Conservation (phyloP, 208 protist genomes). For the Wallacemonas sp. region DNA sequence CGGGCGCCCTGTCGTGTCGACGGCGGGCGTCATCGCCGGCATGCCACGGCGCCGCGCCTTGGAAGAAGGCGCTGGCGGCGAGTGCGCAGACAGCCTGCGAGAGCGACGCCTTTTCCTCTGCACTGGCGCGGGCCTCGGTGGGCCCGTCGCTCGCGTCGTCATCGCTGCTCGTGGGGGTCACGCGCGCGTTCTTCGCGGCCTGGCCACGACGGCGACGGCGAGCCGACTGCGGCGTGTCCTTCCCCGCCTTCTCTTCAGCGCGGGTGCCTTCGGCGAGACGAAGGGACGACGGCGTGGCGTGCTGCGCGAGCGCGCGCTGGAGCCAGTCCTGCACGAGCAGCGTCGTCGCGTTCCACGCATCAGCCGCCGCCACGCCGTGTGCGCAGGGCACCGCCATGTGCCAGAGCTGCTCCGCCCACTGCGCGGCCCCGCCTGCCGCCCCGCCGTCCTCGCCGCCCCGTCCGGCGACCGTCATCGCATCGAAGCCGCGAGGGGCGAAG, state of each 20-base stretch:
- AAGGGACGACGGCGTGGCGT: too few relatives aligned
- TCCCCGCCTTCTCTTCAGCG: background rate
- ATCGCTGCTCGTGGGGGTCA: constrained; percentile 2
- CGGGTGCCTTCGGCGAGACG: too few relatives aligned
- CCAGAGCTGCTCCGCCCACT: constrained; percentile 3
- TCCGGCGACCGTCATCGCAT: background rate
- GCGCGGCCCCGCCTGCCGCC: background rate
- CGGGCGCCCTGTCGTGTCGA: too few relatives aligned
- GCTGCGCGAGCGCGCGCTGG: constrained; percentile 12
- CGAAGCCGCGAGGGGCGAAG: constrained; percentile 22
- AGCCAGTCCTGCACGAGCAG: constrained; percentile 31
- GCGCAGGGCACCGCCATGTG: constrained; percentile 9
- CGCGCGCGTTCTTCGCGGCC: background rate
- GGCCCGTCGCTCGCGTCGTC: background rate
- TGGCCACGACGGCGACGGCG: background rate
- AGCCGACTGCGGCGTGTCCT: background rate
- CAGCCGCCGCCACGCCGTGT: constrained; percentile 12
- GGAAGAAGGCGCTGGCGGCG: constrained; percentile 9
- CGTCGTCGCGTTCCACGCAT: constrained; percentile 27
- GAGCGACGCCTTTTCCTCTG: background rate
- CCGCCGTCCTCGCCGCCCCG: background rate
- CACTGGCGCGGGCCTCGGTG: background rate
- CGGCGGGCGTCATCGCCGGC: background rate
- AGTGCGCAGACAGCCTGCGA: constrained; percentile 11
- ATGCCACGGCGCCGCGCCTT: constrained; percentile 7